These are phyloP conservation scores for Pythium plurisporium DNA, from an alignment of 352 stramenopile species.

Conservation along the genomic window DNA sequence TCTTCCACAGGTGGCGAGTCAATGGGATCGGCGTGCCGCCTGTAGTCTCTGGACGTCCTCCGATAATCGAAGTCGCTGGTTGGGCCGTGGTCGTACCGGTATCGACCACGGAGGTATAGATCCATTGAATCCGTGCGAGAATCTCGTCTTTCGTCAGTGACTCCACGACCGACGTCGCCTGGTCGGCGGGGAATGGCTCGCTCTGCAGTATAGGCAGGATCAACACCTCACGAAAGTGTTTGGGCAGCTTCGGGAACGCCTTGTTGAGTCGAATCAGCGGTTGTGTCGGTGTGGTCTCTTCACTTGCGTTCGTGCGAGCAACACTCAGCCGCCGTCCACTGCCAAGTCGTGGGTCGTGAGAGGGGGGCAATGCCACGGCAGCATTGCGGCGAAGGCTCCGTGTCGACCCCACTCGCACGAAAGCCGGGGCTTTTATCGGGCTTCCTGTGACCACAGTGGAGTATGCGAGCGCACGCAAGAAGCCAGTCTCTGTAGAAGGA, in stretches of 20 bases:
- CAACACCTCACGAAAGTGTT: slow-evolving; percentile 30
- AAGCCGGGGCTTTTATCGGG: slow-evolving; percentile 14
- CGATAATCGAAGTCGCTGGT: not conserved
- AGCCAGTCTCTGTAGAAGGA: slow-evolving; percentile 1
- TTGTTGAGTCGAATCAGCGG: slow-evolving; percentile 29
- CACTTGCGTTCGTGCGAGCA: no score
- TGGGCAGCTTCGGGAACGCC: slow-evolving; percentile 28
- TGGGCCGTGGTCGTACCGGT: not conserved
- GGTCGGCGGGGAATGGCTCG: slow-evolving; percentile 18
- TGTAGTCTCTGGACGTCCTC: no score
- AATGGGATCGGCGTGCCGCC: slow-evolving; percentile 2
- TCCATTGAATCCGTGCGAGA: slow-evolving; percentile 27
- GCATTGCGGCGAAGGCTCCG: no score
- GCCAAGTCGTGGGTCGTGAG: no score
- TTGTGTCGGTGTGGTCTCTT: not conserved
- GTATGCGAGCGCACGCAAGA: slow-evolving; percentile 37
- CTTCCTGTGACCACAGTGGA: slow-evolving; percentile 37
- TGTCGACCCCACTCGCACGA: no score
- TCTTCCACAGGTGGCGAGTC: slow-evolving; percentile 3
- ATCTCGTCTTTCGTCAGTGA: slow-evolving; percentile 32
- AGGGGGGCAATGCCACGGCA: no score
- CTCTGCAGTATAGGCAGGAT: slow-evolving; percentile 19
- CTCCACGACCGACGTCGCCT: slow-evolving; percentile 18
- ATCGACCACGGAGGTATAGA: slow-evolving; percentile 26
- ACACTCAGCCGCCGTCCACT: slow-evolving; percentile 25